Evolutionary conservation across 352 stramenopile genomes (phyloP).

Genomic region (Phytophthora podocarpi): DNA sequence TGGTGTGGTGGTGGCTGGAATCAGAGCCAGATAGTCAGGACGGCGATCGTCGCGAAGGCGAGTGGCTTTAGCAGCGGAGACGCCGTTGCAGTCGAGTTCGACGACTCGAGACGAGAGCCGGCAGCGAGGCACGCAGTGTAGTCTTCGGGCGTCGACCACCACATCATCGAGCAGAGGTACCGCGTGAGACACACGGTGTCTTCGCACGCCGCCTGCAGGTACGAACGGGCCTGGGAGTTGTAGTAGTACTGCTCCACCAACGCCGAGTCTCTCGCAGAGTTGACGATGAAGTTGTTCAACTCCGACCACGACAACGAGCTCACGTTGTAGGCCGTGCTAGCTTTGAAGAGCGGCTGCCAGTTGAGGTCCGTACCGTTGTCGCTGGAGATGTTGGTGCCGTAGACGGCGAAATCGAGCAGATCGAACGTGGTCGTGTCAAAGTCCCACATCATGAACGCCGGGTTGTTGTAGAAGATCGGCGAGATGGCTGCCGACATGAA

Average conservation of each 20-base stretch:
- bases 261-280: constrained; percentile 40
- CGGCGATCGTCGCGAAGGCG: background rate
- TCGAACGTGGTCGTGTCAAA: constrained; percentile 72
- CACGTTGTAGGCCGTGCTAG: constrained; percentile 55
- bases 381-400: constrained; percentile 67
- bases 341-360: constrained; percentile 55
- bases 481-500: constrained; percentile 85
- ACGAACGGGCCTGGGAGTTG: constrained; percentile 78
- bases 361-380: constrained; percentile 34
- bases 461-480: constrained; percentile 91
- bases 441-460: constrained; percentile 87
- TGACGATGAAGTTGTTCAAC: constrained; percentile 48
- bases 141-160: constrained; percentile 71
- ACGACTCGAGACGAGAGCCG: constrained; percentile 21
- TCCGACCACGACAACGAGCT: constrained; percentile 43
- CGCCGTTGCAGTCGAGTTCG: constrained; percentile 16
- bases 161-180: constrained; percentile 76
- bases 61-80: background rate
- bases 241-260: constrained; percentile 74
- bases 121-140: constrained; percentile 51
- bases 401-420: constrained; percentile 74
- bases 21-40: background rate
- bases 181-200: constrained; percentile 51
- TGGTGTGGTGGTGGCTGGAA: too few relatives aligned
- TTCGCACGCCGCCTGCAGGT: constrained; percentile 42